These are phyloP conservation scores for Wallemia hederae DNA, from an alignment of 1,284 basidiomycete genomes.

Conservation along the genomic window DNA sequence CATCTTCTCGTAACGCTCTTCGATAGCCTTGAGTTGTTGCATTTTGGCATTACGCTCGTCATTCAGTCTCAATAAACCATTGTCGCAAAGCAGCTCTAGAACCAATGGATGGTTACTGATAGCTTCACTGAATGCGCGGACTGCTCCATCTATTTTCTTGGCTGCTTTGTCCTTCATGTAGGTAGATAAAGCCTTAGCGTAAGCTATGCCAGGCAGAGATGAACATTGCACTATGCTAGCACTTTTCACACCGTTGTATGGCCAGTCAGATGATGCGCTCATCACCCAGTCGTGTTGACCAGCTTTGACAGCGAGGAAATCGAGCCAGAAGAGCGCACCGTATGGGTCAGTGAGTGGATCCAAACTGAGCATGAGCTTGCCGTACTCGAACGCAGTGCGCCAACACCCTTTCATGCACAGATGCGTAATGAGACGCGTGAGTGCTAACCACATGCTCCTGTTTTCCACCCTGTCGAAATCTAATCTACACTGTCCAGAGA, in stretches of 20 bases:
- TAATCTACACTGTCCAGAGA: constrained; percentile 42
- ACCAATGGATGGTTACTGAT: background rate
- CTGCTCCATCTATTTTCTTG: constrained; percentile 14
- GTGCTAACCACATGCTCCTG: constrained; percentile 40
- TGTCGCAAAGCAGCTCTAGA: background rate
- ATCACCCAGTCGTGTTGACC: constrained; percentile 52
- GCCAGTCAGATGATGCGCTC: constrained; percentile 27
- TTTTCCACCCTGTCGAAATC: constrained; percentile 65
- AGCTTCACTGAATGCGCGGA: background rate
- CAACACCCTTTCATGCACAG: constrained; percentile 59
- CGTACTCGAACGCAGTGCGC: constrained; percentile 64
- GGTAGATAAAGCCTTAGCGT: constrained; percentile 40
- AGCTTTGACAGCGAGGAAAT: constrained; percentile 50
- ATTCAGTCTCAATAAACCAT: background rate
- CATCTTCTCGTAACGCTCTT: background rate
- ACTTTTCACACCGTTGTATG: constrained; percentile 4
- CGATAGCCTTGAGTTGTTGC: background rate
- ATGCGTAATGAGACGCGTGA: constrained; percentile 19
- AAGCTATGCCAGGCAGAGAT: constrained; percentile 48
- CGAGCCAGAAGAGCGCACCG: constrained; percentile 49
- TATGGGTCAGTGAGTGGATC: constrained; percentile 45
- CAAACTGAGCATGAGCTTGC: constrained; percentile 44
- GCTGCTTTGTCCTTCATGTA: constrained; percentile 27
- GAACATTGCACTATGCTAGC: constrained; percentile 6
- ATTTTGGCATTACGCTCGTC: background rate